Base-by-base conservation (phyloP, 179 eudicot genomes). In the Actinidia arguta region DNA sequence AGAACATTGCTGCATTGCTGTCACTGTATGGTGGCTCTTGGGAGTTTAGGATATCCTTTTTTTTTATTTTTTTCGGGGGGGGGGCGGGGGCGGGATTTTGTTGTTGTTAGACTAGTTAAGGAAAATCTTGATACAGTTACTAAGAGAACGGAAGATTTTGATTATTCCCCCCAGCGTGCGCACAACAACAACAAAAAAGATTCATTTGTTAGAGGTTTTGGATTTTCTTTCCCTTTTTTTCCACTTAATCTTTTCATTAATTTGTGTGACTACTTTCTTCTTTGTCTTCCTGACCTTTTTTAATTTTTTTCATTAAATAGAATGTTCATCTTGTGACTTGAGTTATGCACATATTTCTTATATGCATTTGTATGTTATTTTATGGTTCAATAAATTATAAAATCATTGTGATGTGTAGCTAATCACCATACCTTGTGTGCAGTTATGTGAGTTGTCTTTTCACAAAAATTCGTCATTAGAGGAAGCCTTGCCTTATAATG, bases 401-500 rank as follows among this genome's bases (percentile, higher is more conserved):
- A 61, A 61, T 61, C 66, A 63, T 63, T 63, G 68, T 63, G 68
- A 25, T 46, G 25, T 31, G 27, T 46, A 44, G 22, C 52, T 44
- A 46, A 44, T 70, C 22, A 4, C 54, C 46, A 70, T 81, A 55
- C 86, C 80, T 76, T 54, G 73, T 75, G 68, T 91, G 94, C 97
- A 96, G 99, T 91, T 96, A 62, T 91, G 97, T 87, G 99, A 96
- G 89, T 84, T 96, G 84, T 90, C 99, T 82, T 96, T 96, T 86
- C 92, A 94, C 81, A n/a, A 93, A 94, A 88, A 94, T 98, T 74
- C 94, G 97, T 80, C 94, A 94, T 86, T 87, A 94, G 96, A 90
- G 98, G 90, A 96, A 96, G n/a, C n/a, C n/a, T n/a, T n/a, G 80
- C 99, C 99, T 27, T 96, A 88, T 87, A 96, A 96, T 81, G 99